These are phyloP conservation scores for Thermothelomyces thermophilus DNA, from an alignment of 2,329 filamentous ascomycete genomes.

Conservation along the genomic window DNA sequence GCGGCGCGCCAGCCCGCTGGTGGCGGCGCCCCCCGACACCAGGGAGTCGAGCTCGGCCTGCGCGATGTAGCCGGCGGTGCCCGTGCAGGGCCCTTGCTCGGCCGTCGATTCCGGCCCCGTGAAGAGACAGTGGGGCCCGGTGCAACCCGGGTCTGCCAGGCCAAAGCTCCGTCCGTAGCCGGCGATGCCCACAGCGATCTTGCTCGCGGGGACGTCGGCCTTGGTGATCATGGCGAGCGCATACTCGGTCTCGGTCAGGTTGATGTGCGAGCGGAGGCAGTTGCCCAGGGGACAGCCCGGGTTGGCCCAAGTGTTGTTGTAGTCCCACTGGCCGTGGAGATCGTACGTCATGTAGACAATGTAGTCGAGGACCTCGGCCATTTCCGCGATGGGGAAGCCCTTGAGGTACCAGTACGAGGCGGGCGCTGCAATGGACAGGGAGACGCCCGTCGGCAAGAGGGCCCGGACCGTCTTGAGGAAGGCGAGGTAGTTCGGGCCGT, in stretches of 20 bases:
- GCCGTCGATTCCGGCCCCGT: conserved; percentile 6
- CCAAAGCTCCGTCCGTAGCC: conserved; percentile 21
- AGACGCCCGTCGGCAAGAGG: too few species aligned
- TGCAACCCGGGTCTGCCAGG: conserved; percentile 12
- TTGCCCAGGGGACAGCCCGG: conserved; percentile 20
- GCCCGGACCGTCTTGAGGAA: conserved; percentile 26
- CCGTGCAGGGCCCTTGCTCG: conserved; percentile 15
- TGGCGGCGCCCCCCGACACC: background rate
- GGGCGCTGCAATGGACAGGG: conserved; percentile 23
- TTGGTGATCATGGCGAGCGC: conserved; percentile 20
- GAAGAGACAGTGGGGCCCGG: conserved; percentile 12
- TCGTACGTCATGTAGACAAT: conserved; percentile 36
- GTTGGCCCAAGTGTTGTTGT: conserved; percentile 13
- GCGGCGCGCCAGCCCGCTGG: too few species aligned
- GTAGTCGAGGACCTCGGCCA: conserved; percentile 30
- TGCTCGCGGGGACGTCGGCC: conserved; percentile 14
- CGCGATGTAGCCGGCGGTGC: conserved; percentile 15
- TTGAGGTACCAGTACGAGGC: conserved; percentile 29
- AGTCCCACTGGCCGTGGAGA: conserved; percentile 29
- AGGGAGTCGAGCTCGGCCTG: conserved; percentile 18
- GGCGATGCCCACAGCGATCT: conserved; percentile 18
- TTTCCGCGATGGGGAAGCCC: conserved; percentile 25
- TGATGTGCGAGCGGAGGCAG: conserved; percentile 17
- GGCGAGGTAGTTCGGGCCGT: conserved; percentile 30
- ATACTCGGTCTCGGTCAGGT: conserved; percentile 8